A percentile compares a stretch with the other conserved stretches of the same genome.
Conservation (phyloP, 768 basidiomycete genomes). For the Russula vinacea region DNA sequence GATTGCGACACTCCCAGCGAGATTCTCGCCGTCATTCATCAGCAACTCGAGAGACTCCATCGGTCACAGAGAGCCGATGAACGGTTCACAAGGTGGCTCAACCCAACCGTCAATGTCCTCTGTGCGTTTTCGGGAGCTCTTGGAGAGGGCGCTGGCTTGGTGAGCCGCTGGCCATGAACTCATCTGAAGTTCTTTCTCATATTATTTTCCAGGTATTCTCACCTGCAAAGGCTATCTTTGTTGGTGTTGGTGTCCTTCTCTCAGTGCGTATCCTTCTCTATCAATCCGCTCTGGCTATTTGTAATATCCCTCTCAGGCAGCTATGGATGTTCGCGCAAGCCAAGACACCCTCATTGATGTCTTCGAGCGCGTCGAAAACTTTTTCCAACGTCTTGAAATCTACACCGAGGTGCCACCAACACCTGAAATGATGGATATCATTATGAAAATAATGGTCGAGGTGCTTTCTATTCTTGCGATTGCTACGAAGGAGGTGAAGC, state of each 20-base stretch:
- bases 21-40: neutral
- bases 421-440: neutral
- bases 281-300: neutral
- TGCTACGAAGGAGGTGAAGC: conserved; percentile 4
- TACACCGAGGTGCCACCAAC: neutral
- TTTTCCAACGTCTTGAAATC: conserved; percentile 7
- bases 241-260: neutral
- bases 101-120: neutral
- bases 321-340: neutral
- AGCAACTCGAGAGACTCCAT: neutral
- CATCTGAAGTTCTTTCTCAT: neutral
- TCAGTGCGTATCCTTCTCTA: neutral
- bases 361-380: neutral
- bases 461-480: conserved; percentile 6
- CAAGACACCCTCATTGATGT: conserved; percentile 1
- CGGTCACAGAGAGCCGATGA: neutral
- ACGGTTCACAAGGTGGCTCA: neutral
- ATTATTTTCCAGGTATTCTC: neutral
- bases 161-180: neutral
- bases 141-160: neutral
- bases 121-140: neutral
- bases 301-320: neutral
- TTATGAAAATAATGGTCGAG: conserved; percentile 7
- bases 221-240: neutral
- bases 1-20: neutral